Base-by-base conservation (phyloP, 225 moss, liverwort and hornwort species). In the Takakia lepidozioides region DNA sequence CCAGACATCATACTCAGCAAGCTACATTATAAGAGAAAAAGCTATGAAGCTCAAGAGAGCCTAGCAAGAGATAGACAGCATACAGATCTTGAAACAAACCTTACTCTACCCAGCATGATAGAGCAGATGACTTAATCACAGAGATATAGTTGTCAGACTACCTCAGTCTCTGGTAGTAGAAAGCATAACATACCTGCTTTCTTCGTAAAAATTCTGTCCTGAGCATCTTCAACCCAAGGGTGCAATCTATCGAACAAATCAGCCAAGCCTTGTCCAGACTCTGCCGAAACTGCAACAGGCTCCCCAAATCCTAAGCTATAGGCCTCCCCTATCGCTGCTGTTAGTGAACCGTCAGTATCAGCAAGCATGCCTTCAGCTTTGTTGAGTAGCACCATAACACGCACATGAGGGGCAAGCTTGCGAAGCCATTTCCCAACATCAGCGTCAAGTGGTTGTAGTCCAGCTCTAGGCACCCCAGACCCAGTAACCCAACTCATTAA, bases 371-470 rank as follows among this genome's bases (percentile, higher is more conserved):
- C 87, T 62, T 98, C 91, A 22, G 98, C 84, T 68, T 91, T 87
- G 44, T 98, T 98, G 11, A 98, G 57, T 14, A 79, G 68, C 35
- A 91, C 87, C 46, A 84, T 76, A 41, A 98, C 91, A 53, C 75
- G 84, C 45, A 91, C 90, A 49, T 83, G 74, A 17, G 95, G 83
- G 29, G 85, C 91, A 61, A 77, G 75, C 78, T 81, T 98, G 24
- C 98, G 85, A 49, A 98, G 60, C 91, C 98, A 98, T 68, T 66
- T 87, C 19, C 98, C 98, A 27, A 98, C 87, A 49, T 87, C 98
- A 26, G 75, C 75, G 66, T 98, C 98, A 65, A 83, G 72, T 7
- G 98, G 80, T 59, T 91, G 90, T 53, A 98, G 52, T 36, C 95
- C 95, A 65, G 87, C 78, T 71, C 95, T 90, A 57, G 13, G 11